Conservation (phyloP, 345 rosid species). For the Gossypium mustelinum region DNA sequence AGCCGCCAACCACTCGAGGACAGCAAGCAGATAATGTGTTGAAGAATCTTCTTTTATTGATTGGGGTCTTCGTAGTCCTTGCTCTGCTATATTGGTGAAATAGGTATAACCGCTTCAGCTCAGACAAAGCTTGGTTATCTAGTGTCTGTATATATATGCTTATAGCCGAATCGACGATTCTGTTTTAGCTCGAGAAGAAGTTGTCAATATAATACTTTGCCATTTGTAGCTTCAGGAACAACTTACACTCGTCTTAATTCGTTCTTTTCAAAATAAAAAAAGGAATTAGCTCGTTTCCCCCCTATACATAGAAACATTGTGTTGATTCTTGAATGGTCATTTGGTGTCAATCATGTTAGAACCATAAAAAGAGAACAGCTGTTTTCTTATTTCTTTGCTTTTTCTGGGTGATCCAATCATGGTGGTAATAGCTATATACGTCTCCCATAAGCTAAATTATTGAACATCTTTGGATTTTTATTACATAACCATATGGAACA, state of each 20-base stretch:
- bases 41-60: constrained; percentile 52
- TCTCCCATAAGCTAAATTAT: background rate
- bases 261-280: background rate
- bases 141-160: constrained; percentile 1
- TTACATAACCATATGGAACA: background rate
- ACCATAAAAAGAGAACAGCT: background rate
- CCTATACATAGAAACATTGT: background rate
- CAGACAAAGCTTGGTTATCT: background rate
- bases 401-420: background rate
- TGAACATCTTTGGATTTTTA: background rate
- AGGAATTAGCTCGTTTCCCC: background rate
- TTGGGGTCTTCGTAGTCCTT: constrained; percentile 52
- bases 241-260: background rate
- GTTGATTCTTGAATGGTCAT: background rate
- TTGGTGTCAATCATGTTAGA: background rate
- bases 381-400: background rate
- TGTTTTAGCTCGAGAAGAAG: constrained; percentile 7
- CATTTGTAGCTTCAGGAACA: background rate
- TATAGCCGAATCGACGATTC: background rate
- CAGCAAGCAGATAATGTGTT: constrained; percentile 52
- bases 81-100: constrained; percentile 54
- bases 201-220: background rate
- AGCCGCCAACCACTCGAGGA: constrained; percentile 30
- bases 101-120: background rate
- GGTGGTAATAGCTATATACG: background rate